These are phyloP conservation scores for Pythium aristosporum DNA, from an alignment of 352 stramenopile genomes.

Conservation along the genomic window DNA sequence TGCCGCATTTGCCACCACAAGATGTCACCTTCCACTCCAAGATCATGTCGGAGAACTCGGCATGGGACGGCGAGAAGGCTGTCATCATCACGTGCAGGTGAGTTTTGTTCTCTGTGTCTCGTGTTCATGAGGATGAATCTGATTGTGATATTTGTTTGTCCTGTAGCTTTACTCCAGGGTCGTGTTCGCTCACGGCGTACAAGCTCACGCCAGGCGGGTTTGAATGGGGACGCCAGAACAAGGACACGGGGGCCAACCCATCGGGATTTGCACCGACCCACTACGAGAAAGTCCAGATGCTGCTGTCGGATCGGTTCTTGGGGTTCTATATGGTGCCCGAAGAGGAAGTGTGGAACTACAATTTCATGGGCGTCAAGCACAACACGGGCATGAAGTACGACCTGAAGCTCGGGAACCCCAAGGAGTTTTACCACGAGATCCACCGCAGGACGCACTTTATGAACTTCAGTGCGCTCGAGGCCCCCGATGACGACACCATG, in stretches of 20 bases:
- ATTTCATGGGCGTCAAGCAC: constrained; percentile 99
- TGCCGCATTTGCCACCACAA: constrained; percentile 94
- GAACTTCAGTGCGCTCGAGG: constrained; percentile 98
- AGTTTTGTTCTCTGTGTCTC: constrained; percentile 8
- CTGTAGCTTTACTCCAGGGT: constrained; percentile 98
- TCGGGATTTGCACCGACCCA: constrained; percentile 95
- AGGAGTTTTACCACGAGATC: constrained; percentile 99
- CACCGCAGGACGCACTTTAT: constrained; percentile 99
- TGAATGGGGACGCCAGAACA: constrained; percentile 98
- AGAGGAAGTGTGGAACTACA: constrained; percentile 99
- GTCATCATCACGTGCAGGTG: constrained; percentile 95
- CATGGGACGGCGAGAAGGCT: constrained; percentile 97
- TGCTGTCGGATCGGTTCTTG: constrained; percentile 98
- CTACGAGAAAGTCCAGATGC: constrained; percentile 99
- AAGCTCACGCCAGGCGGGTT: constrained; percentile 96
- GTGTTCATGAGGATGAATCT: not conserved
- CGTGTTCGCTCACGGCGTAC: constrained; percentile 98
- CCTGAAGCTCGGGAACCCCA: constrained; percentile 97
- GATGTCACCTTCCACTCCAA: constrained; percentile 97
- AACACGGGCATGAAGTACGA: constrained; percentile 97
- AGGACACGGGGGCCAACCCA: constrained; percentile 93
- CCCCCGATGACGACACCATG: constrained; percentile 84
- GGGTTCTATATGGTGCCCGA: constrained; percentile 99
- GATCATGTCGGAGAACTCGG: constrained; percentile 96
- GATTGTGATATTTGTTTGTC: not conserved